Percentiles rank a stretch among this genome's conserved stretches.
These are phyloP conservation scores for Monosporascus ibericus DNA, from an alignment of 2,329 filamentous ascomycete species.

Conservation along the genomic window DNA sequence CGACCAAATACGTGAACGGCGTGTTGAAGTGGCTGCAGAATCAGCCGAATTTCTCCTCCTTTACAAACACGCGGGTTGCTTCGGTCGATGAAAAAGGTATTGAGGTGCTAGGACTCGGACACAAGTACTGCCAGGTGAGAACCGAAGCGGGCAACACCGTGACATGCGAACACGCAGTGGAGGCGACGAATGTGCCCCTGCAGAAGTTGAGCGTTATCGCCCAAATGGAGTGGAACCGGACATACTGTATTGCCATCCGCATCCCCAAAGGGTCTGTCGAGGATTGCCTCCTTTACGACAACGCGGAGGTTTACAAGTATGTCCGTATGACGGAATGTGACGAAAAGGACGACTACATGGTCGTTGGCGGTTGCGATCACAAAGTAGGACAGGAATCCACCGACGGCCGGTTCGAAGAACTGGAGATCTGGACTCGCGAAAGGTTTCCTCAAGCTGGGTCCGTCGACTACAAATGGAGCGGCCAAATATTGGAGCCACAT, in stretches of 20 bases:
- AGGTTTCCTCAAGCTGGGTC: constrained; percentile 43
- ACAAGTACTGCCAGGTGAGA: constrained; percentile 38
- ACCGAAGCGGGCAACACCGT: constrained; percentile 42
- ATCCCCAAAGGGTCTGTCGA: constrained; percentile 45
- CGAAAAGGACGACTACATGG: constrained; percentile 45
- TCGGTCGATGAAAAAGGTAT: constrained; percentile 42
- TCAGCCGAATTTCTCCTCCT: constrained; percentile 48
- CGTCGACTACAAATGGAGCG: constrained; percentile 51
- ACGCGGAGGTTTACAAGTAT: constrained; percentile 50
- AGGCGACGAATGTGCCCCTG: constrained; percentile 49
- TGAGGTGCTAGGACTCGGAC: constrained; percentile 35
- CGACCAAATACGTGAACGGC: constrained; percentile 48
- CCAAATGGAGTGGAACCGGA: constrained; percentile 47
- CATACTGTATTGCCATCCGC: constrained; percentile 51
- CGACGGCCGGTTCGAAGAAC: constrained; percentile 39
- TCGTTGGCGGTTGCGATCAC: constrained; percentile 52
- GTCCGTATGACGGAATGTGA: constrained; percentile 47
- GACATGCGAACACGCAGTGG: constrained; percentile 40
- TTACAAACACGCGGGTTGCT: constrained; percentile 42
- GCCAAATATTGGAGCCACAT: constrained; percentile 50
- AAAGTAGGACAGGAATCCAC: constrained; percentile 49
- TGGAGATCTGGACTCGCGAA: constrained; percentile 46
- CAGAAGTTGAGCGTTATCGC: constrained; percentile 48
- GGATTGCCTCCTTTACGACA: constrained; percentile 50
- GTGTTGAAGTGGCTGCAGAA: constrained; percentile 44